Evolutionary conservation across 352 stramenopile genomes (phyloP).

Genomic region (Globisporangium nunn): DNA sequence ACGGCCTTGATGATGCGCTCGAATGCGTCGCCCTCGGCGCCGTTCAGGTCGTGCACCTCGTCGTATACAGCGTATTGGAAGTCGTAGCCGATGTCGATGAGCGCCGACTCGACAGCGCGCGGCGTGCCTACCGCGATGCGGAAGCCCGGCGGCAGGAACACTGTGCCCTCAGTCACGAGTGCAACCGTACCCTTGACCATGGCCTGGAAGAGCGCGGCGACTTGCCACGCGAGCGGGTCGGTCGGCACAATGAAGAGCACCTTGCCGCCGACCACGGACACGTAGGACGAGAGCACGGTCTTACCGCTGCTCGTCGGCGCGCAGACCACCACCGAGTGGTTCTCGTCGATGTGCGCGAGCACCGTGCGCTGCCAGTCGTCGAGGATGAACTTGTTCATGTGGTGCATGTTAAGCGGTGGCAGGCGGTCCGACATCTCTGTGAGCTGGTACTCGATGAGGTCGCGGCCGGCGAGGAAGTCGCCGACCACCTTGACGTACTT

Average conservation of each 20-base stretch:
- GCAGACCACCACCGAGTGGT: slow-evolving; percentile 95
- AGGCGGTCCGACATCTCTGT: slow-evolving; percentile 84
- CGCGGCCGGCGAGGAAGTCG: slow-evolving; percentile 56
- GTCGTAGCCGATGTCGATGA: slow-evolving; percentile 86
- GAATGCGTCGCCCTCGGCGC: slow-evolving; percentile 93
- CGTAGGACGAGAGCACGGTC: slow-evolving; percentile 88
- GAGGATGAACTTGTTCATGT: slow-evolving; percentile 92
- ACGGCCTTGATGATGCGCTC: slow-evolving; percentile 93
- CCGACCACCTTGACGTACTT: slow-evolving; percentile 81
- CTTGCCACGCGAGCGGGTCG: slow-evolving; percentile 97
- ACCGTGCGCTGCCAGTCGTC: slow-evolving; percentile 98
- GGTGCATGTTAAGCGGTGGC: slow-evolving; percentile 84
- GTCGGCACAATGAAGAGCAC: slow-evolving; percentile 91
- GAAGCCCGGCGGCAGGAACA: slow-evolving; percentile 75
- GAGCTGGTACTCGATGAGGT: slow-evolving; percentile 83
- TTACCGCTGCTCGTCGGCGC: slow-evolving; percentile 97
- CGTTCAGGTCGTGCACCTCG: slow-evolving; percentile 98
- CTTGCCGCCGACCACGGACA: slow-evolving; percentile 73
- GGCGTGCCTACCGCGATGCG: slow-evolving; percentile 95
- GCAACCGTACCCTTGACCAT: slow-evolving; percentile 96
- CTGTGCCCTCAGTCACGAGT: slow-evolving; percentile 90
- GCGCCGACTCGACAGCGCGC: slow-evolving; percentile 89
- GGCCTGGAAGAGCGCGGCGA: slow-evolving; percentile 97
- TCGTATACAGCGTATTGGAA: slow-evolving; percentile 99
- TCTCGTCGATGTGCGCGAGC: slow-evolving; percentile 91